Conservation (phyloP, 129 eudicot genomes). For the Pseudognaphalium luteoalbum region DNA sequence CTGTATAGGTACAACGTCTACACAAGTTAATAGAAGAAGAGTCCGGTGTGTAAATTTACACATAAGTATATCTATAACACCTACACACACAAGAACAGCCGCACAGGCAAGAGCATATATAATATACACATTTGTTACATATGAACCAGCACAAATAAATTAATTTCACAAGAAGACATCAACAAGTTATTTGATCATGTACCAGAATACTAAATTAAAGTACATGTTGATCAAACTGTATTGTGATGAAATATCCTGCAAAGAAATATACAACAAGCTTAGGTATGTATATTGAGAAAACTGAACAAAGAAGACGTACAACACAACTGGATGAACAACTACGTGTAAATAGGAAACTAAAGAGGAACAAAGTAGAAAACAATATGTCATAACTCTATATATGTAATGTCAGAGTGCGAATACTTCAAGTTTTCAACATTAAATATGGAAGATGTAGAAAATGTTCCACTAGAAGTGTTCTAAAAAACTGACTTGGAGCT, state of each 20-base stretch:
- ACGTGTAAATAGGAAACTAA: not conserved
- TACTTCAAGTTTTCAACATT: constrained; percentile 1
- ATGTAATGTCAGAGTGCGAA: not conserved
- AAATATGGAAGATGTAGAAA: not conserved
- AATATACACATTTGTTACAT: not conserved
- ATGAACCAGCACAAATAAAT: not conserved
- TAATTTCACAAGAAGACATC: not conserved
- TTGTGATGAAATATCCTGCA: not conserved
- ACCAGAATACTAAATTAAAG: not conserved
- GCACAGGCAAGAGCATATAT: not conserved
- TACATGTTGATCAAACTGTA: not conserved
- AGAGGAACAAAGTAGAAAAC: not conserved
- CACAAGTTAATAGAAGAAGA: not conserved
- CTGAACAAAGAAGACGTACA: not conserved
- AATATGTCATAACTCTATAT: not conserved
- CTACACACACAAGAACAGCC: not conserved
- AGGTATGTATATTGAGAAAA: not conserved
- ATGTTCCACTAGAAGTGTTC: not conserved
- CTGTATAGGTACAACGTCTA: not conserved
- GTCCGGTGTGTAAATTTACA: not conserved
- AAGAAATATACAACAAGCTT: constrained; percentile 1
- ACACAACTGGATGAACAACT: not conserved
- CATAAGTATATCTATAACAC: not conserved
- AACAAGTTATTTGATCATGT: not conserved
- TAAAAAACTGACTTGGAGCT: not conserved